phyloP scores from a whole-genome alignment of 129 eudicot species.

The Ambrosia artemisiifolia region DNA sequence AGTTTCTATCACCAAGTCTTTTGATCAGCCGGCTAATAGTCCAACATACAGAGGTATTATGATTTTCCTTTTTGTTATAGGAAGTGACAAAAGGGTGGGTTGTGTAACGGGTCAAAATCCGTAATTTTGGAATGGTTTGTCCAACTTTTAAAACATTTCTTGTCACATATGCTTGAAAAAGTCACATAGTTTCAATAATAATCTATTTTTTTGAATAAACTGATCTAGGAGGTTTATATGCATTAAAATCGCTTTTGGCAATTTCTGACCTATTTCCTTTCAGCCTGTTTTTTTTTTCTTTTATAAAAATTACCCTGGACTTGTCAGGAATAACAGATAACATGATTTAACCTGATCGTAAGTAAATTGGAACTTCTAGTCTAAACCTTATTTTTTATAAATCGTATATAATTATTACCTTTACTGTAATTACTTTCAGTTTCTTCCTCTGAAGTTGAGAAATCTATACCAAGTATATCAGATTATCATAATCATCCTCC shows the following conservation, averaged over 20 bases:
- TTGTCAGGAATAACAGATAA: neutral
- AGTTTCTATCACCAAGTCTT: conserved; percentile 27
- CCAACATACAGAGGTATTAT: conserved; percentile 28
- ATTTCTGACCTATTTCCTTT: too few relatives aligned
- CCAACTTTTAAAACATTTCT: neutral
- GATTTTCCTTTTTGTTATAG: neutral
- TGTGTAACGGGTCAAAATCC: neutral
- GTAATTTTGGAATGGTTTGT: neutral
- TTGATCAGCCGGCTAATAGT: conserved; percentile 24
- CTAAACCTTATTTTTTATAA: neutral
- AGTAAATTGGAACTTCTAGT: neutral
- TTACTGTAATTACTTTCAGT: conserved; percentile 21
- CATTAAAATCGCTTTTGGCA: neutral
- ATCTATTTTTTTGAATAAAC: neutral
- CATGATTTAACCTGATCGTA: neutral
- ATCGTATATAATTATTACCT: neutral
- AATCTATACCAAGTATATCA: conserved; percentile 18
- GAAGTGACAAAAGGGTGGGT: neutral
- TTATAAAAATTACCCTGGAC: neutral
- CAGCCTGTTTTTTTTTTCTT: neutral
- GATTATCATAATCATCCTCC: conserved; percentile 19
- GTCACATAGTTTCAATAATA: neutral
- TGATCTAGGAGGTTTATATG: neutral
- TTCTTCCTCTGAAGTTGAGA: conserved; percentile 29
- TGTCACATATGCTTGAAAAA: neutral